Percentiles rank a stretch among this genome's conserved stretches.
These are phyloP conservation scores for Pterocarpus santalinus DNA, from an alignment of 306 rosid species.

Conservation along the genomic window DNA sequence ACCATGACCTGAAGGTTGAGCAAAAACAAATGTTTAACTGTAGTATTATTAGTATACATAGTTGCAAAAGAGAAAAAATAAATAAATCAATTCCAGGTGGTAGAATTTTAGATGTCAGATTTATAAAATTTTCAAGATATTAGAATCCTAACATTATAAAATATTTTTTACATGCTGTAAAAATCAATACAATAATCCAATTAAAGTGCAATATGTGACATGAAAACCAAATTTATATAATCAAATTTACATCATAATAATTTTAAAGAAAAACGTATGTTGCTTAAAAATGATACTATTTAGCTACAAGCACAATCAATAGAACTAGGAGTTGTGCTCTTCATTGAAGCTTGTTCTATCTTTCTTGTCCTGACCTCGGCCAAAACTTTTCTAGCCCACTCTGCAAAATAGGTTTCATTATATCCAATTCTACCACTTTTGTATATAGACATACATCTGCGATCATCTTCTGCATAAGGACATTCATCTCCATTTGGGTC, in stretches of 20 bases:
- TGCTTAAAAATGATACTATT: slow-evolving; percentile 4
- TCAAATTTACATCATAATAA: neutral
- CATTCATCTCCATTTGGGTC: slow-evolving; percentile 62
- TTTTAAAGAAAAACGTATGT: neutral
- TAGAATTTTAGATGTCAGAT: neutral
- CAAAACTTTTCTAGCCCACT: slow-evolving; percentile 65
- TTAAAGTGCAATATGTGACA: neutral
- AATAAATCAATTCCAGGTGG: too few species aligned
- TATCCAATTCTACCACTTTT: slow-evolving; percentile 64
- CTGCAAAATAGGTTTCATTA: slow-evolving; percentile 58
- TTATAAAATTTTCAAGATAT: too few species aligned
- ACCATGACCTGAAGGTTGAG: too few species aligned
- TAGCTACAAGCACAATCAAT: slow-evolving; percentile 52
- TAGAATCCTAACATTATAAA: neutral
- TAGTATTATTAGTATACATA: too few species aligned
- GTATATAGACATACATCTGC: slow-evolving; percentile 69
- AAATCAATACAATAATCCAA: neutral
- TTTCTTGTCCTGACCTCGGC: slow-evolving; percentile 57
- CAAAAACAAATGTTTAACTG: too few species aligned
- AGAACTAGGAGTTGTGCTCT: neutral
- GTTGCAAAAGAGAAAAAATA: too few species aligned
- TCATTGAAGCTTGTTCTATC: slow-evolving; percentile 44
- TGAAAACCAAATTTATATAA: too few species aligned
- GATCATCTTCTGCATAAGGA: slow-evolving; percentile 55
- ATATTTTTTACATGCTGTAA: neutral